A percentile compares a stretch with the other conserved stretches of the same genome.
Conservation (phyloP, 2,329 filamentous ascomycete genomes). For the Emericellopsis cladophorae region DNA sequence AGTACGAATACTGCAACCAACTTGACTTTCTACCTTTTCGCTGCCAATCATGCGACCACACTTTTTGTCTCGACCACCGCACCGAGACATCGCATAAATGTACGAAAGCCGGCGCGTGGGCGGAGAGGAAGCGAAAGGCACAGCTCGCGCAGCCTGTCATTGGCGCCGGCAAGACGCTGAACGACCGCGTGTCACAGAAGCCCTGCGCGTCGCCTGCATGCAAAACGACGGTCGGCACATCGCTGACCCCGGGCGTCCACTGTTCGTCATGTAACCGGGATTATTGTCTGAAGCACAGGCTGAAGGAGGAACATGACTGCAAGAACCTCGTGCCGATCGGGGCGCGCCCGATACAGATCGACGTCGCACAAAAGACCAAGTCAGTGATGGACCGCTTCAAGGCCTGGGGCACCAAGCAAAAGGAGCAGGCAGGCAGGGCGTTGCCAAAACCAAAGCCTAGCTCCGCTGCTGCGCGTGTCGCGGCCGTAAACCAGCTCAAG, state of each 20-base stretch:
- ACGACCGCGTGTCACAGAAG: conserved; percentile 41
- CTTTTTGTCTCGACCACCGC: conserved; percentile 89
- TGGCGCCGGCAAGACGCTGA: conserved; percentile 40
- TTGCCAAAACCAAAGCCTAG: conserved; percentile 52
- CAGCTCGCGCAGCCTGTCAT: conserved; percentile 39
- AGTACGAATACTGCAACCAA: conserved; percentile 82
- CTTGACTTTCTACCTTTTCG: conserved; percentile 93
- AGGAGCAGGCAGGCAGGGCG: conserved; percentile 42
- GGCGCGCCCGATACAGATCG: conserved; percentile 27
- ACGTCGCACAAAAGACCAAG: conserved; percentile 49
- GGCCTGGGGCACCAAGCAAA: conserved; percentile 69
- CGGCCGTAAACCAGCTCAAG: conserved; percentile 69
- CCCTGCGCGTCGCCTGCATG: conserved; percentile 55
- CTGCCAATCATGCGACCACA: conserved; percentile 77
- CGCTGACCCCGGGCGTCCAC: conserved; percentile 55
- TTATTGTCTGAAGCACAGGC: conserved; percentile 68
- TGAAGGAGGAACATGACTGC: conserved; percentile 77
- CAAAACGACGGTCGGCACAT: conserved; percentile 60
- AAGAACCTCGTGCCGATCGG: conserved; percentile 53
- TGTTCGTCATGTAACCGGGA: conserved; percentile 59
- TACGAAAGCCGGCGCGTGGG: conserved; percentile 47
- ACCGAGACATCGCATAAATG: conserved; percentile 71
- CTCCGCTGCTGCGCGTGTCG: conserved; percentile 48
- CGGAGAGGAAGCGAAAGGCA: conserved; percentile 39
- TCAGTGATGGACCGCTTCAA: conserved; percentile 67